Conservation (phyloP, 2,329 filamentous ascomycete species). For the Penicillium sclerotiorum region DNA sequence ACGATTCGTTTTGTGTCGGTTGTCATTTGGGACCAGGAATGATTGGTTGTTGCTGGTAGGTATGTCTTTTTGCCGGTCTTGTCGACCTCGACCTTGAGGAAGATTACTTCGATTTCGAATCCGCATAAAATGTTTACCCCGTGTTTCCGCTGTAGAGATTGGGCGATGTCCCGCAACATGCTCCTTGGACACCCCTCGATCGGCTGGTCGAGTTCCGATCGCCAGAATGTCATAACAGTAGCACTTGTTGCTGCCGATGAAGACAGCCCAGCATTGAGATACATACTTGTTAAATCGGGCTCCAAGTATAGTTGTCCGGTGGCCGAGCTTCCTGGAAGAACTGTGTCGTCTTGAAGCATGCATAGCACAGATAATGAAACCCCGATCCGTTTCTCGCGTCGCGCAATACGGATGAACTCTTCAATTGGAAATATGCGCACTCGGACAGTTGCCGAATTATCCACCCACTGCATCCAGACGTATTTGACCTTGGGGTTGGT, state of each 20-base stretch:
- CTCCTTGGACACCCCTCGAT: slow-evolving; percentile 67
- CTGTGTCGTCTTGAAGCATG: slow-evolving; percentile 67
- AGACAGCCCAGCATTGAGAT: slow-evolving; percentile 57
- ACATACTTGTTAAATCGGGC: slow-evolving; percentile 67
- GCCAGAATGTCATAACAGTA: slow-evolving; percentile 69
- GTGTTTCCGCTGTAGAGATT: slow-evolving; percentile 53
- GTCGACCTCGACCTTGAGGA: slow-evolving; percentile 56
- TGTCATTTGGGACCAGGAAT: slow-evolving; percentile 71
- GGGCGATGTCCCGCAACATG: slow-evolving; percentile 59
- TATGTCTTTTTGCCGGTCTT: slow-evolving; percentile 31
- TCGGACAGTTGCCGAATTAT: slow-evolving; percentile 71
- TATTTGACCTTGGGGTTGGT: slow-evolving; percentile 61
- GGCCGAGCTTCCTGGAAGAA: slow-evolving; percentile 55
- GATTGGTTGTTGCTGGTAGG: slow-evolving; percentile 60
- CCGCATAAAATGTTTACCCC: slow-evolving; percentile 67
- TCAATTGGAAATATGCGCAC: slow-evolving; percentile 68
- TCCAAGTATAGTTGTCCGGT: slow-evolving; percentile 68
- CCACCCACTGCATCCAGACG: slow-evolving; percentile 74
- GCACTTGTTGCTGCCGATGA: slow-evolving; percentile 54
- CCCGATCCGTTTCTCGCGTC: slow-evolving; percentile 55
- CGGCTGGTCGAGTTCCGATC: slow-evolving; percentile 55
- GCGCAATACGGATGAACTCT: slow-evolving; percentile 54
- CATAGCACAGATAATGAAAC: slow-evolving; percentile 67
- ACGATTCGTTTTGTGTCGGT: slow-evolving; percentile 61
- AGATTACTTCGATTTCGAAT: slow-evolving; percentile 80